Evolutionary conservation across 2,329 filamentous ascomycete species (phyloP), one percentile per base, ranked within the genome.

Genomic region (Aspergillus versicolor): DNA sequence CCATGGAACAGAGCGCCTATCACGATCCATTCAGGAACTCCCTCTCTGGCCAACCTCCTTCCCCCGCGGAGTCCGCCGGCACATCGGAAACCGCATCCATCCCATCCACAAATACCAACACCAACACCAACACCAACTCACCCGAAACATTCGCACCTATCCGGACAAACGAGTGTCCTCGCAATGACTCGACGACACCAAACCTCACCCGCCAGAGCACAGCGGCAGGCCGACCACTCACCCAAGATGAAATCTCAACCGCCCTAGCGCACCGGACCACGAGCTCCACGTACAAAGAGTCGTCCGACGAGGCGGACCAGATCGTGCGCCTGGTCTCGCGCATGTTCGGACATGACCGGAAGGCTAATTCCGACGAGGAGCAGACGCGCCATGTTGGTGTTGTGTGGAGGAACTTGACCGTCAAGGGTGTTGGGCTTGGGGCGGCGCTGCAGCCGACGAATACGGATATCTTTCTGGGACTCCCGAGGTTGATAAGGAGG

Each of bases 311-410:
- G 47, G 66, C 66, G 64, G 63, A 62, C 1, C 68, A 73, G 46
- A 69, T 74, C 13, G 63, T 70, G 48, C 65, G 56, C n/a, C 45
- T 90, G 40, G 85, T 91, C 77, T 89, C 86, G 0, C 83, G 84
- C 3, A 88, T 91, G 81, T 91, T 90, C 65, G 88, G 88, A 5
- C 75, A 79, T 34, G 82, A 82, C 19, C 80, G 88, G 5, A 86
- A 88, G 62, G 80, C 82, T 44, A 77, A 83, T n/a, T 88, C 85
- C 1, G 84, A 89, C 59, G 87, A 88, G 60, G 87, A 89, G 63
- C 84, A 88, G 67, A 88, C 86, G 0, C 77, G 87, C 21, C 88
- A 90, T 67, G 79, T 84, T 24, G 88, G 88, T 34, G 84, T 91
- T 12, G 75, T 90, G 5, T 91, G 89, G 77, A 86, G 86, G 47